Base-by-base conservation (phyloP, 352 stramenopile genomes). In the Phytophthora pseudosyringae region DNA sequence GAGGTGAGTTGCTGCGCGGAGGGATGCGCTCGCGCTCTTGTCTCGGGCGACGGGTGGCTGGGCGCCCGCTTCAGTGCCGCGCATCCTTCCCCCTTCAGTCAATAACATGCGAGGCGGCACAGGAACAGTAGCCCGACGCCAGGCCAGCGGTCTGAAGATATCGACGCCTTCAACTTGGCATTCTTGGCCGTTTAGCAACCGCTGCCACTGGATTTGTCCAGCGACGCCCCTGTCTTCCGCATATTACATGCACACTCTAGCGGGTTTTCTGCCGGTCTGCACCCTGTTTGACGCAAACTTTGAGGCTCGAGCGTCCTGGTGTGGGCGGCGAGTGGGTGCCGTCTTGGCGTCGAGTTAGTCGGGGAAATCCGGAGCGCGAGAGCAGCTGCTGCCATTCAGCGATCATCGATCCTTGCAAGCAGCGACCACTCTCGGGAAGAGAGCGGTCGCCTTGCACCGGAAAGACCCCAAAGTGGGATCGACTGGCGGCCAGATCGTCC, bases 361-460 rank as follows among this genome's bases (percentile, higher is more conserved):
- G n/a, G n/a, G n/a, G 61, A 62, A 63, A 69, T 69, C 33, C 61
- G 61, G 61, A 64, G 39, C 40, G 46, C 26, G 4, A 0, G 16
- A 36, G 48, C 61, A 69, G 61, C 61, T 64, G 61, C 60, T 69
- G 59, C 29, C 60, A 56, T n/a, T 48, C 49, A 53, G 49, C 59
- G 60, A 55, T 56, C 60, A 44, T 39, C 35, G 45, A 62, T 48
- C 35, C 44, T 40, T n/a, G n/a, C n/a, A n/a, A 49, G 51, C 50
- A 28, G 31, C 40, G 53, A n/a, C n/a, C n/a, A n/a, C n/a, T n/a
- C 16, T 32, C 26, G 50, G 28, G 21, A 48, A 65, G 39, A 70
- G 54, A 65, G 29, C 39, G 46, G 46, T 21, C 28, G 21, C 6
- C 53, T 44, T 69, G 62, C 62, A 65, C 62, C 47, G 53, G 54